Evolutionary conservation across 306 rosid genomes (phyloP).

Genomic region (Begonia masoniana): DNA sequence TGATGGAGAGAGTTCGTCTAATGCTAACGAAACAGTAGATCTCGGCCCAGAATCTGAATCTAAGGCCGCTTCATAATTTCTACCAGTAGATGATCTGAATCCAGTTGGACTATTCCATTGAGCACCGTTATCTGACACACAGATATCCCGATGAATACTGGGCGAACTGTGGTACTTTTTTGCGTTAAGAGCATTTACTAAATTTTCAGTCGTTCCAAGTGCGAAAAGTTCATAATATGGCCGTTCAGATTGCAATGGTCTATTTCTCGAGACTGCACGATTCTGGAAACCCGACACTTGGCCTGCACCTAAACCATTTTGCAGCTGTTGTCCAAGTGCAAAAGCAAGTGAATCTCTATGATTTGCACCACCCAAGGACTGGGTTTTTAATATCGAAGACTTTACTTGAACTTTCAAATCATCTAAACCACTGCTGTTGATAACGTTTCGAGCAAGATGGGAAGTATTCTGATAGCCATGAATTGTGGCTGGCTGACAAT

Average conservation of each 20-base stretch:
- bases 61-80: conserved; percentile 24
- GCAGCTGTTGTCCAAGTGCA: conserved; percentile 50
- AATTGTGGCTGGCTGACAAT: conserved; percentile 72
- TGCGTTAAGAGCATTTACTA: conserved; percentile 33
- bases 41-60: conserved; percentile 37
- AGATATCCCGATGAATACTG: conserved; percentile 43
- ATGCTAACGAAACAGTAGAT: conserved; percentile 51
- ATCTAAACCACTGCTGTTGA: conserved; percentile 33
- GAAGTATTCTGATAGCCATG: conserved; percentile 69
- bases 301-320: conserved; percentile 42
- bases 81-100: conserved; percentile 34
- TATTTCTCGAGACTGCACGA: conserved; percentile 32
- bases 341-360: conserved; percentile 47
- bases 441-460: conserved; percentile 32
- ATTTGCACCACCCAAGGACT: conserved; percentile 37
- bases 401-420: conserved; percentile 40
- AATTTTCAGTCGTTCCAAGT: conserved; percentile 39
- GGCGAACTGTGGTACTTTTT: conserved; percentile 92
- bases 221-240: conserved; percentile 30
- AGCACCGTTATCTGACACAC: conserved; percentile 32
- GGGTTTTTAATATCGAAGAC: conserved; percentile 25
- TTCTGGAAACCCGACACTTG: conserved; percentile 52
- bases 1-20: conserved; percentile 66
- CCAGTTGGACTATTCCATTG: conserved; percentile 43
- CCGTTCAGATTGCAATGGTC: conserved; percentile 45